A percentile compares a stretch with the other conserved stretches of the same genome.
phyloP scores from a whole-genome alignment of 306 rosid species.

The Mucuna pruriens region DNA sequence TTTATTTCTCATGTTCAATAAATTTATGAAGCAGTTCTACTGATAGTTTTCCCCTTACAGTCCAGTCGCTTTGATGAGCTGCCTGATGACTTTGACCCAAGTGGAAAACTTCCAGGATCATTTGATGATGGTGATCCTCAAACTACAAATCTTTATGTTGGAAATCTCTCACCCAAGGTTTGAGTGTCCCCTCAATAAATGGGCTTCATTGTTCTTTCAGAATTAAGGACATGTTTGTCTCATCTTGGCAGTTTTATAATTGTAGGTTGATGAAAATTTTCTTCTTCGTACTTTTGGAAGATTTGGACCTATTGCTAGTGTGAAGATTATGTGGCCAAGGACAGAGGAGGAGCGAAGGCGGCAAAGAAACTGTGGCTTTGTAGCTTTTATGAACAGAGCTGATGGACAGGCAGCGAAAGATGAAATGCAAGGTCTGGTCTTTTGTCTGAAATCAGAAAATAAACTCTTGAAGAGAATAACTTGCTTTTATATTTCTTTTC shows the following conservation, averaged over 20 bases:
- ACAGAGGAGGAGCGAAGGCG: slow-evolving; percentile 99
- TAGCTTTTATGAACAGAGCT: slow-evolving; percentile 98
- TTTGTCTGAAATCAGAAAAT: slow-evolving; percentile 15
- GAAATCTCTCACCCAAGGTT: slow-evolving; percentile 98
- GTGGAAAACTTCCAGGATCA: slow-evolving; percentile 96
- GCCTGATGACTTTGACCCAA: slow-evolving; percentile 97
- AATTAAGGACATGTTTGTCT: slow-evolving; percentile 29
- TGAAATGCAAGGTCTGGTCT: slow-evolving; percentile 93
- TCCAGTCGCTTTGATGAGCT: slow-evolving; percentile 94
- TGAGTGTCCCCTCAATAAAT: slow-evolving; percentile 22
- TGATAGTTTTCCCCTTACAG: slow-evolving; percentile 48
- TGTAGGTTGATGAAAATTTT: slow-evolving; percentile 97
- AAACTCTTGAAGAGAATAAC: not conserved
- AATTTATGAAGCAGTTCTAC: slow-evolving; percentile 21
- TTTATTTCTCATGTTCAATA: slow-evolving; percentile 15
- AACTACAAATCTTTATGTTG: slow-evolving; percentile 97
- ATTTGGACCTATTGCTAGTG: slow-evolving; percentile 99
- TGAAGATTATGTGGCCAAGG: slow-evolving; percentile 99
- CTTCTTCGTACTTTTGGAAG: slow-evolving; percentile 98
- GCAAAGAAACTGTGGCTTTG: slow-evolving; percentile 99
- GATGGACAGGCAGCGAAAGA: slow-evolving; percentile 99
- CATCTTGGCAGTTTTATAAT: slow-evolving; percentile 29
- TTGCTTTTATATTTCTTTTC: not conserved
- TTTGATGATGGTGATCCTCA: slow-evolving; percentile 99
- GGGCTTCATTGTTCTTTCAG: slow-evolving; percentile 19